These are phyloP conservation scores for Geosmithia putterillii DNA, from an alignment of 2,329 filamentous ascomycete species.

Conservation along the genomic window DNA sequence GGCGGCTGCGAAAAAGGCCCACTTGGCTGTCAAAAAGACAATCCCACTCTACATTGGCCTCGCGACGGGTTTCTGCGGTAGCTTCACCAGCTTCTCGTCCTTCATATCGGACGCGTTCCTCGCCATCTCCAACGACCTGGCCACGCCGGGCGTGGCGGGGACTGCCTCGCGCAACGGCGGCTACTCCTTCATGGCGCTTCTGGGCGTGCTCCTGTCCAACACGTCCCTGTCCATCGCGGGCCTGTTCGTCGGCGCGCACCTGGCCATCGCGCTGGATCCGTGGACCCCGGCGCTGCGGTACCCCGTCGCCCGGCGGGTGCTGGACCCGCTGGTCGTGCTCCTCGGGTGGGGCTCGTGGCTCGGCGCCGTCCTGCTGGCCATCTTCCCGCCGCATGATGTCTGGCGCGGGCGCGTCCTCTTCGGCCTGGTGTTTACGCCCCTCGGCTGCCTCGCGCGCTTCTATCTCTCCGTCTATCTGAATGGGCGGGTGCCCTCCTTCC, in stretches of 20 bases:
- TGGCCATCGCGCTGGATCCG: slow-evolving; percentile 50
- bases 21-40: slow-evolving; percentile 63
- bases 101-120: slow-evolving; percentile 75
- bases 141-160: slow-evolving; percentile 18
- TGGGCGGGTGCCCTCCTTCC: slow-evolving; percentile 51
- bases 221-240: slow-evolving; percentile 58
- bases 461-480: slow-evolving; percentile 65
- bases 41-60: slow-evolving; percentile 82
- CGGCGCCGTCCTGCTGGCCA: slow-evolving; percentile 58
- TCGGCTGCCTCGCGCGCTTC: slow-evolving; percentile 66
- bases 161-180: slow-evolving; percentile 50
- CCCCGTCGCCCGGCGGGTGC: slow-evolving; percentile 37
- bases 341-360: slow-evolving; percentile 68
- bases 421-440: slow-evolving; percentile 68
- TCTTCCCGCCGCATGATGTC: slow-evolving; percentile 56
- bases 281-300: slow-evolving; percentile 50
- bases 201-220: slow-evolving; percentile 64
- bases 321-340: slow-evolving; percentile 53
- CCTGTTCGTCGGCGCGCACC: slow-evolving; percentile 60
- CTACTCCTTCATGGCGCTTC: slow-evolving; percentile 70
- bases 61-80: slow-evolving; percentile 78
- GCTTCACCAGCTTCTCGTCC: slow-evolving; percentile 79
- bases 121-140: slow-evolving; percentile 62
- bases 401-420: slow-evolving; percentile 73
- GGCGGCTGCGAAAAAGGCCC: slow-evolving; percentile 38